These are phyloP conservation scores for Geotrichum klebahnii DNA, from an alignment of 1,139 yeast species.

Conservation along the genomic window DNA sequence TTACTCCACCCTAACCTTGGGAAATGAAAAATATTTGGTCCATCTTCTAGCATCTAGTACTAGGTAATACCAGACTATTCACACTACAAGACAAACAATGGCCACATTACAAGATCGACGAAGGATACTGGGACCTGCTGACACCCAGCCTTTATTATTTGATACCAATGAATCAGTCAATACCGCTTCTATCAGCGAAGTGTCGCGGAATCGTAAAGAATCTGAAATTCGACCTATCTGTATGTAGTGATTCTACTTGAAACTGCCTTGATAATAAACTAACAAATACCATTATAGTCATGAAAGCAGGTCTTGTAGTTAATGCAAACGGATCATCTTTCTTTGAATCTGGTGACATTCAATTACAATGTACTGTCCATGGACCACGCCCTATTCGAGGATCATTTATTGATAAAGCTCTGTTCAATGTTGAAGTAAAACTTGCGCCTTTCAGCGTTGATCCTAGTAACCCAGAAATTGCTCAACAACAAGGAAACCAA, in stretches of 20 bases:
- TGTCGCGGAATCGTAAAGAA: slow-evolving; percentile 1
- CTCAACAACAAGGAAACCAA: slow-evolving; percentile 26
- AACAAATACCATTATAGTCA: slow-evolving; percentile 27
- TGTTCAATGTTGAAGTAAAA: slow-evolving; percentile 63
- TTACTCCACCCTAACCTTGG: slow-evolving; percentile 5
- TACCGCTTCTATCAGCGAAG: slow-evolving; percentile 9
- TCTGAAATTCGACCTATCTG: slow-evolving; percentile 28
- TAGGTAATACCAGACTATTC: too few species aligned
- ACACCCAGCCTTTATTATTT: slow-evolving; percentile 30
- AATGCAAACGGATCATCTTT: slow-evolving; percentile 84
- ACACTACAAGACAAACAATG: slow-evolving; percentile 6
- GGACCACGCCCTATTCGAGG: slow-evolving; percentile 89
- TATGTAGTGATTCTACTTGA: not conserved
- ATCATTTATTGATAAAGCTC: slow-evolving; percentile 64
- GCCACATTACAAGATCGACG: slow-evolving; percentile 34
- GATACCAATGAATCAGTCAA: slow-evolving; percentile 13
- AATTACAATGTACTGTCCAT: slow-evolving; percentile 67
- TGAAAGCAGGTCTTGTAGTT: slow-evolving; percentile 60
- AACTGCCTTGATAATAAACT: not conserved
- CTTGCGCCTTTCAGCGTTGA: slow-evolving; percentile 48
- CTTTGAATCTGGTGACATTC: slow-evolving; percentile 60
- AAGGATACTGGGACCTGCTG: slow-evolving; percentile 41
- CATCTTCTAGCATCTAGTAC: too few species aligned
- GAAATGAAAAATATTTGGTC: not conserved
- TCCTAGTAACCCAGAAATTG: slow-evolving; percentile 19